Conservation (phyloP, 176 grass and related monocot genomes). For the Aegilops longissima region DNA sequence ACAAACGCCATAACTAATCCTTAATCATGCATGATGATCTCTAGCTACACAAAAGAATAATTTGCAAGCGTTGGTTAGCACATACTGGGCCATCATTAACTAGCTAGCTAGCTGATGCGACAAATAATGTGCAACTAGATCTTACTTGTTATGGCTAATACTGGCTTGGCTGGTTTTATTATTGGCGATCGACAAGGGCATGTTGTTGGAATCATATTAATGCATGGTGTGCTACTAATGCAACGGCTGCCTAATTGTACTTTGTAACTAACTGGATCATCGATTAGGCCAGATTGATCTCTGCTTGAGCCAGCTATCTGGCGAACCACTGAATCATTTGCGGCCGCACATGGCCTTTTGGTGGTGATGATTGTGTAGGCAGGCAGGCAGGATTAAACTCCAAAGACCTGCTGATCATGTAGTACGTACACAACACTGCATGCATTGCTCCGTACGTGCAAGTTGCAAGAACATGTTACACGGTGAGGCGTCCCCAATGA, state of each 20-base stretch:
- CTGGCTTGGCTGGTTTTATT: not conserved
- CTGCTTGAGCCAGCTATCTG: too few relatives aligned
- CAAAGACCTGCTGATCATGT: not conserved
- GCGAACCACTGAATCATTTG: conserved; percentile 21
- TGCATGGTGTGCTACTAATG: not conserved
- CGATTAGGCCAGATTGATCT: not conserved
- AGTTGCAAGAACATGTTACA: not conserved
- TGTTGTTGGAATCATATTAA: conserved; percentile 1
- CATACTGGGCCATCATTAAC: not conserved
- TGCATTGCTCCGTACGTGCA: not conserved
- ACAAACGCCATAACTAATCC: not conserved
- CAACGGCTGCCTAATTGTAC: not conserved
- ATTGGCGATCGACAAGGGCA: not conserved
- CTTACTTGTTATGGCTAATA: not conserved
- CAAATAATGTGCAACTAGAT: not conserved
- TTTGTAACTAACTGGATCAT: conserved; percentile 3
- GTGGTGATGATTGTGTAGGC: too few relatives aligned
- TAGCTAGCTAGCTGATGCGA: not conserved
- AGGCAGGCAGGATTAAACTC: too few relatives aligned
- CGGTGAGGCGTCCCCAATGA: not conserved
- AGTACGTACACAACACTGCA: not conserved
- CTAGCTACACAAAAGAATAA: not conserved
- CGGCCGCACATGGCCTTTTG: conserved; percentile 32
- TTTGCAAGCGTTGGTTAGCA: not conserved
- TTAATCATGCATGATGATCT: not conserved